Evolutionary conservation across 2,329 filamentous ascomycete genomes (phyloP).

Genomic region (Drechslerella coelobrocha): DNA sequence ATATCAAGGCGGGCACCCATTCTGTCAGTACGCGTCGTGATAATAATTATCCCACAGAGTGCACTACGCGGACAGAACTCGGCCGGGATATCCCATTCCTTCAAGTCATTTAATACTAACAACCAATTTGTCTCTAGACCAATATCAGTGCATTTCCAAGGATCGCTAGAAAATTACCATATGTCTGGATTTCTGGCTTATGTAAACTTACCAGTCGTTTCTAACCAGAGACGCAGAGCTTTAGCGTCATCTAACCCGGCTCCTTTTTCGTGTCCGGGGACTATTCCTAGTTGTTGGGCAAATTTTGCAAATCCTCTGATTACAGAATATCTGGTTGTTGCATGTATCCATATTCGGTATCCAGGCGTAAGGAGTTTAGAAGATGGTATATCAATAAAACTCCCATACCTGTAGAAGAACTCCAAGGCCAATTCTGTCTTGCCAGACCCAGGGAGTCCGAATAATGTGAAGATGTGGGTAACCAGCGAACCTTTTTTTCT

Average conservation of each 20-base stretch:
- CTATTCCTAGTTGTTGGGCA: not conserved
- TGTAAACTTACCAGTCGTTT: not conserved
- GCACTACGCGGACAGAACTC: not conserved
- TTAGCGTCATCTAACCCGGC: not conserved
- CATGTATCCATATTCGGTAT: not conserved
- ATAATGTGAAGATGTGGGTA: constrained; percentile 2
- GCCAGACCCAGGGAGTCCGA: constrained; percentile 11
- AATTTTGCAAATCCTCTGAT: not conserved
- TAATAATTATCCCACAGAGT: not conserved
- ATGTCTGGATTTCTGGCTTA: no score
- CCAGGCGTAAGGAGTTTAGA: not conserved
- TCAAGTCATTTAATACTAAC: not conserved
- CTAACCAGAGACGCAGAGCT: not conserved
- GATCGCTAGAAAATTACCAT: no score
- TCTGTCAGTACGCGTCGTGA: not conserved
- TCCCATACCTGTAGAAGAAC: constrained; percentile 2
- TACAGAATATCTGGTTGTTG: not conserved
- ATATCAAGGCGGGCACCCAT: no score
- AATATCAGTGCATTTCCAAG: no score
- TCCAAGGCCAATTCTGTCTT: constrained; percentile 24
- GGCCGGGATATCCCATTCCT: not conserved
- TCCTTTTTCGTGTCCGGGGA: not conserved
- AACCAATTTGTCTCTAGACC: not conserved
- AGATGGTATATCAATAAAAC: no score
- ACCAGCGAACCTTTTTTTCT: not conserved